A percentile compares a stretch with the other conserved stretches of the same genome.
Evolutionary conservation across 208 protist genomes (phyloP).

Genomic region (Acanthamoeba polyphaga): DNA sequence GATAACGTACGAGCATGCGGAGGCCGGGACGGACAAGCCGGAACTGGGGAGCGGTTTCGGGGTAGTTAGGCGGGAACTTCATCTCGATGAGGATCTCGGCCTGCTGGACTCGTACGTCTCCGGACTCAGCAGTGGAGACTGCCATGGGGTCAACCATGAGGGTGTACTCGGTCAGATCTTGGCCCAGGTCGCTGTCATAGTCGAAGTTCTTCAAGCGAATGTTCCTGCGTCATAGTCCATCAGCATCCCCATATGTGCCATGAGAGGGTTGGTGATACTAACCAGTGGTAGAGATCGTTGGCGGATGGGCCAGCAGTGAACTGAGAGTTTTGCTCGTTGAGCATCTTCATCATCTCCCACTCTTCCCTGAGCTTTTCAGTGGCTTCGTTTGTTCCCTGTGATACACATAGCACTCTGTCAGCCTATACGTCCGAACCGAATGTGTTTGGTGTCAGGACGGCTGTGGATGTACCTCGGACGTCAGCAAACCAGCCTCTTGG

Average conservation of each 20-base stretch:
- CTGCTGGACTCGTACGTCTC: constrained; percentile 42
- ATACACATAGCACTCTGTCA: not conserved
- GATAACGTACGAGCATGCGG: not conserved
- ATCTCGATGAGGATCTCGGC: constrained; percentile 64
- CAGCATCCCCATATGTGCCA: not conserved
- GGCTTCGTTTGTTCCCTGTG: constrained; percentile 20
- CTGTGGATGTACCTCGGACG: constrained; percentile 14
- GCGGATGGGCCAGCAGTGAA: constrained; percentile 45
- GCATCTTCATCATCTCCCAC: constrained; percentile 53
- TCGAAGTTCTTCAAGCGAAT: constrained; percentile 59
- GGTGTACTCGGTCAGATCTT: constrained; percentile 65
- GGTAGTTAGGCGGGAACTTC: constrained; percentile 71
- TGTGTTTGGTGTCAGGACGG: not conserved
- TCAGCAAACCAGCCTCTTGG: constrained; percentile 27
- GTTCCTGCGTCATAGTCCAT: not conserved
- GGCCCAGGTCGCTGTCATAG: constrained; percentile 64
- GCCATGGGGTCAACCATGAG: constrained; percentile 58
- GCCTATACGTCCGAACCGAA: not conserved
- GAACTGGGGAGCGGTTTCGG: constrained; percentile 13
- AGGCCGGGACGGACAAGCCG: constrained; percentile 54
- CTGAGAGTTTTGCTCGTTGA: constrained; percentile 1
- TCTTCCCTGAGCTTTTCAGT: constrained; percentile 25
- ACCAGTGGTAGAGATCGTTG: constrained; percentile 74
- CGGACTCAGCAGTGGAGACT: constrained; percentile 13
- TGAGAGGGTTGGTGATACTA: too few relatives aligned